Evolutionary conservation across 2,329 filamentous ascomycete genomes (phyloP).

Genomic region (Paecilomyces formosus): DNA sequence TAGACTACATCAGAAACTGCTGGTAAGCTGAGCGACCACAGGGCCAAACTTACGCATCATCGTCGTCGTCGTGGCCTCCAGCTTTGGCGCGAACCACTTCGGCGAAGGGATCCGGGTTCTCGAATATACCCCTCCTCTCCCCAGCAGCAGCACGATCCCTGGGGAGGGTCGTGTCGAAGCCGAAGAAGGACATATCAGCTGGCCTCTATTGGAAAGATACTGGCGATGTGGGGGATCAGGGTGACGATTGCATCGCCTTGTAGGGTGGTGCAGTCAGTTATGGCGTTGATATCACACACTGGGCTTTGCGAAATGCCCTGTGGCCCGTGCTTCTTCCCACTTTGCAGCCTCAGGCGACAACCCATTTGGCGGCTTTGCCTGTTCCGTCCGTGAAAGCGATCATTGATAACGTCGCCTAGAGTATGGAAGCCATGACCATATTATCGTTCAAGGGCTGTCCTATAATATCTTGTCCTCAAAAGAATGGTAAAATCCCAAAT

Average conservation of each 20-base stretch:
- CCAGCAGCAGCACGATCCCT: conserved; percentile 59
- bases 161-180: conserved; percentile 66
- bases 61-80: conserved; percentile 44
- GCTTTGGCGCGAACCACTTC: conserved; percentile 58
- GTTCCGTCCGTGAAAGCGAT: too few relatives aligned
- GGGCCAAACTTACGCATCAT: conserved; percentile 49
- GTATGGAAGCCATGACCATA: too few relatives aligned
- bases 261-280: conserved; percentile 19
- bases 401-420: too few relatives aligned
- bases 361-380: not conserved
- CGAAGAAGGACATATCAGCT: conserved; percentile 78
- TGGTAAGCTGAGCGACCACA: conserved; percentile 17
- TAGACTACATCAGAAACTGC: not conserved
- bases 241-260: conserved; percentile 10
- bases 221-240: conserved; percentile 8
- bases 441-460: too few relatives aligned
- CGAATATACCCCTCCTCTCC: conserved; percentile 66
- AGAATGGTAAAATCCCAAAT: too few relatives aligned
- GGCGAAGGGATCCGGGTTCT: conserved; percentile 83
- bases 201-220: conserved; percentile 7
- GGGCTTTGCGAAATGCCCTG: not conserved
- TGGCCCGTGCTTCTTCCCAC: not conserved
- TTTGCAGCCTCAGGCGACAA: not conserved
- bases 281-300: conserved; percentile 13
- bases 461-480: too few relatives aligned